Percentiles rank a stretch among this genome's conserved stretches.
Conservation (phyloP, 2,329 filamentous ascomycete genomes). For the Fusarium sp. region DNA sequence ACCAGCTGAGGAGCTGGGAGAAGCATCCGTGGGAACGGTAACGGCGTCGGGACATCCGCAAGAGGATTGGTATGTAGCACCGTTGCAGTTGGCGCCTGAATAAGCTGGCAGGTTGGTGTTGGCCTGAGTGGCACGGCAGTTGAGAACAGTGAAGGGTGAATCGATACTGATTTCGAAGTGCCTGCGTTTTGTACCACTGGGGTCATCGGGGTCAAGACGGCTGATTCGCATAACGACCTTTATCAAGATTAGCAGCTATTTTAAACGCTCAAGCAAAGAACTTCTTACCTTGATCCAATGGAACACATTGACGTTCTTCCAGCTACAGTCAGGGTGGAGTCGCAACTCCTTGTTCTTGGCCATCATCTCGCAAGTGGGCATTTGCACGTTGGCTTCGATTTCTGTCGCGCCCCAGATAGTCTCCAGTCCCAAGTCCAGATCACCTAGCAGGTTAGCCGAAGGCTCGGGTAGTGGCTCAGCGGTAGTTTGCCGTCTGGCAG, state of each 20-base stretch:
- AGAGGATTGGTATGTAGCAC: constrained; percentile 57
- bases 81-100: constrained; percentile 61
- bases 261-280: background rate
- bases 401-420: constrained; percentile 86
- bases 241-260: constrained; percentile 12
- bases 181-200: constrained; percentile 75
- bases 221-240: constrained; percentile 94
- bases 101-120: constrained; percentile 90
- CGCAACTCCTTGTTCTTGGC: constrained; percentile 73
- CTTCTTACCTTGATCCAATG: constrained; percentile 95
- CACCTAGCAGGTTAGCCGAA: constrained; percentile 80
- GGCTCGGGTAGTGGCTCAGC: constrained; percentile 60
- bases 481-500: constrained; percentile 53
- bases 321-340: constrained; percentile 90
- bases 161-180: constrained; percentile 98
- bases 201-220: constrained; percentile 81
- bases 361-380: constrained; percentile 90
- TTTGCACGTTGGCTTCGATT: constrained; percentile 92
- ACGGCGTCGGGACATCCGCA: constrained; percentile 67
- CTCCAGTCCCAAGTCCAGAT: constrained; percentile 77
- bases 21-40: constrained; percentile 67
- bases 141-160: constrained; percentile 92
- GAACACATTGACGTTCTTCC: constrained; percentile 91
- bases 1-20: constrained; percentile 71
- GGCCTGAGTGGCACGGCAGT: constrained; percentile 90